A percentile compares a stretch with the other conserved stretches of the same genome.
phyloP scores from a whole-genome alignment of 2,329 filamentous ascomycete species.

The Phyllosticta citribraziliensis region DNA sequence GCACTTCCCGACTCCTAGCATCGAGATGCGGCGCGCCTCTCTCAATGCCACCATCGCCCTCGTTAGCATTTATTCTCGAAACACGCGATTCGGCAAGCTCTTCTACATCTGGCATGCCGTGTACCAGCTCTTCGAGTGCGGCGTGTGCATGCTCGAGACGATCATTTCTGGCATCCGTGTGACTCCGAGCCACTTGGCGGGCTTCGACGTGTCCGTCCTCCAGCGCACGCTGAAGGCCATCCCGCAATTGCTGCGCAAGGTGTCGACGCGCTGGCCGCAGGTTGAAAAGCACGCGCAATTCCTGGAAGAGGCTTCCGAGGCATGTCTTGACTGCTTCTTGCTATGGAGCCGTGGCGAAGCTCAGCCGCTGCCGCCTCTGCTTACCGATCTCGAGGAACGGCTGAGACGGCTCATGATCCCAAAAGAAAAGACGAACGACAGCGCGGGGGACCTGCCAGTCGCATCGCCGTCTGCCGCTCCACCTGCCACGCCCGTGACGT shows the following conservation, averaged over 20 bases:
- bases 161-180: not conserved
- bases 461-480: not conserved
- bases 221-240: slow-evolving; percentile 1
- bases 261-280: slow-evolving; percentile 1
- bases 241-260: slow-evolving; percentile 1
- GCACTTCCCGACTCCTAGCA: not conserved
- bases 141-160: slow-evolving; percentile 6
- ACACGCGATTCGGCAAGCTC: slow-evolving; percentile 2
- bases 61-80: slow-evolving; percentile 5
- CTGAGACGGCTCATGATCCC: slow-evolving; percentile 4
- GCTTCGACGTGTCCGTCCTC: not conserved
- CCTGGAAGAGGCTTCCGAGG: not conserved
- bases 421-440: not conserved
- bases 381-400: not conserved
- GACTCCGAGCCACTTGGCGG: not conserved
- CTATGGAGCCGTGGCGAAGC: not conserved
- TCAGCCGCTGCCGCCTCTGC: not conserved
- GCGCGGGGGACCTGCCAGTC: not conserved
- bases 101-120: slow-evolving; percentile 10
- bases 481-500: not conserved
- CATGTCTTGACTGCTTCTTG: not conserved
- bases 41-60: slow-evolving; percentile 4
- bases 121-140: slow-evolving; percentile 4
- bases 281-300: slow-evolving; percentile 1
- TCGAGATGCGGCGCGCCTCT: slow-evolving; percentile 2